These are phyloP conservation scores for Fusarium clavum DNA, from an alignment of 2,329 filamentous ascomycete species.

Conservation along the genomic window DNA sequence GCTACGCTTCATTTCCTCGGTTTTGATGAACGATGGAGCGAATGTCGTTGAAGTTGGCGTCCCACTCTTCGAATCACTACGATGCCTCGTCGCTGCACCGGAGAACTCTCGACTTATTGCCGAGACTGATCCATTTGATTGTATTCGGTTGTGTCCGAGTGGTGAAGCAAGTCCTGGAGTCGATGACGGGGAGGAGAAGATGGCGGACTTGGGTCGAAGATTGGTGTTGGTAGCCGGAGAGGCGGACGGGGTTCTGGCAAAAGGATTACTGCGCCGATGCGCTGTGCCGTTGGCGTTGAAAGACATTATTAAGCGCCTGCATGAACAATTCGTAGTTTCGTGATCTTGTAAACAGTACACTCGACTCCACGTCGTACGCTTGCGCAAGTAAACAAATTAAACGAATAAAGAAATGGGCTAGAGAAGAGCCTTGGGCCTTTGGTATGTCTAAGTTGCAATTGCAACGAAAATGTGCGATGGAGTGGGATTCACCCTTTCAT, in stretches of 20 bases:
- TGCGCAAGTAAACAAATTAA: conserved; percentile 44
- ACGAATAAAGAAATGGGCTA: conserved; percentile 8
- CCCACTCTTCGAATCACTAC: conserved; percentile 72
- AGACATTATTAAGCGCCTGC: conserved; percentile 49
- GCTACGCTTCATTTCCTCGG: conserved; percentile 75
- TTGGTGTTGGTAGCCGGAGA: conserved; percentile 68
- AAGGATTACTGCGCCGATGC: conserved; percentile 84
- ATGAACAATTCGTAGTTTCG: conserved; percentile 45
- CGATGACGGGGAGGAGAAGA: conserved; percentile 72
- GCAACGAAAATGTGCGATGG: conserved; percentile 41
- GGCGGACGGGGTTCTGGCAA: conserved; percentile 75
- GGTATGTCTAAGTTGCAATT: conserved; percentile 30
- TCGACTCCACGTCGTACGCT: conserved; percentile 22
- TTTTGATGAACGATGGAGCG: conserved; percentile 94
- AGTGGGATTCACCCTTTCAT: conserved; percentile 41
- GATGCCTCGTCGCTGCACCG: conserved; percentile 44
- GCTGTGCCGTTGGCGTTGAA: conserved; percentile 57
- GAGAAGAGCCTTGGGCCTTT: conserved; percentile 9
- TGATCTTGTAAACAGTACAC: conserved; percentile 22
- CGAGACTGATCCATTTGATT: conserved; percentile 70
- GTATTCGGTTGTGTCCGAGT: conserved; percentile 73
- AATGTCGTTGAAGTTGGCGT: conserved; percentile 82
- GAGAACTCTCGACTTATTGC: conserved; percentile 22
- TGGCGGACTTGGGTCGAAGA: conserved; percentile 78
- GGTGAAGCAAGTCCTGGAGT: conserved; percentile 54